Percentiles rank a stretch among this genome's conserved stretches.
Conservation (phyloP, 164 flowering plant genomes). For the Platanus orientalis region DNA sequence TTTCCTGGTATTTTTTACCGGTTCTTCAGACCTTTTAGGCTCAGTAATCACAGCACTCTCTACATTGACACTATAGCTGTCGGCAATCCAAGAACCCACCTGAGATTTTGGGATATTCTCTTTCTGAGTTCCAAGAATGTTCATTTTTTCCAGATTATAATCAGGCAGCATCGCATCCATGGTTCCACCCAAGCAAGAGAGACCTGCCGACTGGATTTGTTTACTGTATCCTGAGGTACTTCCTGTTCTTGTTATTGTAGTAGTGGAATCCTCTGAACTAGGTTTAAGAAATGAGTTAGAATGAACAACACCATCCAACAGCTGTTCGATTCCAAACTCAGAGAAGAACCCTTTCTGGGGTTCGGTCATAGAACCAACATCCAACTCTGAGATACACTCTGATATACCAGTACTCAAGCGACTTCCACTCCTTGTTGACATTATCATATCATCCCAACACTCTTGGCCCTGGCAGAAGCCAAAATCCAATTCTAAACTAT, state of each 20-base stretch:
- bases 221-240: constrained; percentile 22
- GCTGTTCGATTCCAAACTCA: constrained; percentile 53
- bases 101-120: constrained; percentile 40
- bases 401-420: constrained; percentile 21
- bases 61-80: constrained; percentile 44
- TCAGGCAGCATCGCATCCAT: constrained; percentile 18
- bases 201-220: constrained; percentile 27
- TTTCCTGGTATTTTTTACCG: constrained; percentile 48
- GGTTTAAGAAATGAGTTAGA: constrained; percentile 25
- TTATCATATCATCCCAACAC: constrained; percentile 35
- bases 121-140: constrained; percentile 21
- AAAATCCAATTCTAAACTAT: constrained; percentile 28
- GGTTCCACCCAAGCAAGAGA: constrained; percentile 31
- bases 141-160: constrained; percentile 17
- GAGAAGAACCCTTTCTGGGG: constrained; percentile 53
- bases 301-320: constrained; percentile 34
- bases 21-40: constrained; percentile 40
- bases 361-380: constrained; percentile 21
- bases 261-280: constrained; percentile 37
- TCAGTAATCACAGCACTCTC: constrained; percentile 24
- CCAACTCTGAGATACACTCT: constrained; percentile 36
- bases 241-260: constrained; percentile 40
- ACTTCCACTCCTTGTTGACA: constrained; percentile 9
- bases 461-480: constrained; percentile 21
- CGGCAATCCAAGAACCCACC: constrained; percentile 53